These are phyloP conservation scores for Bipolaris cookei DNA, from an alignment of 2,329 filamentous ascomycete species.

Conservation along the genomic window DNA sequence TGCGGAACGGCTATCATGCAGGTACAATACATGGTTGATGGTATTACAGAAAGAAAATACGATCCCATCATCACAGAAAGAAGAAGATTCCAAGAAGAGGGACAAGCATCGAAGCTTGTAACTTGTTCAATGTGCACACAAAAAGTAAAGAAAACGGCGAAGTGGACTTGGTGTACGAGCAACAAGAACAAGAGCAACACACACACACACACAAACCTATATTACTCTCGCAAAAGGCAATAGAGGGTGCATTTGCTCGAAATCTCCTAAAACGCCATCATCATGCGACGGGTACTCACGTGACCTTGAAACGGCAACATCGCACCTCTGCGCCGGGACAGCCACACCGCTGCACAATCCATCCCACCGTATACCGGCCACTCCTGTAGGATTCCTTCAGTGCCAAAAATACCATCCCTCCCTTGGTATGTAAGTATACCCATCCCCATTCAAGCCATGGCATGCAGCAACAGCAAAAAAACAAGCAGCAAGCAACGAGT, in stretches of 20 bases:
- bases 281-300: neutral
- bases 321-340: neutral
- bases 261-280: neutral
- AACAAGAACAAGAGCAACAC: neutral
- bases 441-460: neutral
- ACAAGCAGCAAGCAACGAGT: neutral
- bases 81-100: no score
- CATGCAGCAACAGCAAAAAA: neutral
- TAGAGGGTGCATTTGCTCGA: neutral
- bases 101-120: no score
- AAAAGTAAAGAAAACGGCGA: no score
- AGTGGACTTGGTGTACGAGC: neutral
- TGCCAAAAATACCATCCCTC: neutral
- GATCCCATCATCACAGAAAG: no score
- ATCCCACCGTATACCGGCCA: neutral
- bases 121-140: no score
- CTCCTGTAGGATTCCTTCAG: slow-evolving; percentile 1
- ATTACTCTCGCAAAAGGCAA: neutral
- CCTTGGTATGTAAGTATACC: neutral
- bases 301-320: neutral
- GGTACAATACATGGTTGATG: neutral
- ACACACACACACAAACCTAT: neutral
- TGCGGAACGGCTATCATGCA: neutral
- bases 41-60: neutral
- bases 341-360: neutral